A percentile compares a stretch with the other conserved stretches of the same genome.
Evolutionary conservation across 805 yeast species (phyloP).

Genomic region (Sugiyamaella marilandica): DNA sequence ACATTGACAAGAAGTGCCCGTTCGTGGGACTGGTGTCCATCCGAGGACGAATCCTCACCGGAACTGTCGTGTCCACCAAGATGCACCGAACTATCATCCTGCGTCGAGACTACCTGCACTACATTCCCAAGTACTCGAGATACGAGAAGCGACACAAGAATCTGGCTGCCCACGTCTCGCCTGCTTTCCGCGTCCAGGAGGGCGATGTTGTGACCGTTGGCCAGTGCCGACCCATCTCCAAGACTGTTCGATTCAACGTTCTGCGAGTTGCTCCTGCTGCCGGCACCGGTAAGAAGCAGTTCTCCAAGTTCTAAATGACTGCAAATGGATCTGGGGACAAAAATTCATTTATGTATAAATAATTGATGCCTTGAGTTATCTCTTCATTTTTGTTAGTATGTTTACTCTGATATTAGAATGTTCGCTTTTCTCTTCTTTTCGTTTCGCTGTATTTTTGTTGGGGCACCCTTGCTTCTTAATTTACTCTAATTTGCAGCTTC

Average conservation of each 20-base stretch:
- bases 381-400: slow-evolving; percentile 2
- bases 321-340: neutral
- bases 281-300: slow-evolving; percentile 84
- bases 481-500: too few species aligned
- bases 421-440: too few species aligned
- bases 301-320: slow-evolving; percentile 81
- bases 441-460: too few species aligned
- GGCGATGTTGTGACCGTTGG: slow-evolving; percentile 99
- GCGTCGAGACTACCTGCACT: slow-evolving; percentile 99
- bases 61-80: slow-evolving; percentile 99
- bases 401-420: too few species aligned
- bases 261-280: slow-evolving; percentile 87
- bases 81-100: slow-evolving; percentile 99
- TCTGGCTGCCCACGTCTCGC: slow-evolving; percentile 99
- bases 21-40: slow-evolving; percentile 94
- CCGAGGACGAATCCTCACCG: slow-evolving; percentile 99
- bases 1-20: slow-evolving; percentile 99
- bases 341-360: slow-evolving; percentile 2
- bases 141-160: slow-evolving; percentile 99
- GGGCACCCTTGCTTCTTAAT: too few species aligned
- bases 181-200: slow-evolving; percentile 99
- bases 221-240: slow-evolving; percentile 99
- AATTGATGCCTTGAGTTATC: slow-evolving; percentile 1
- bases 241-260: slow-evolving; percentile 99
- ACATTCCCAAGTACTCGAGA: slow-evolving; percentile 99